Evolutionary conservation across 176 grass and related monocot genomes (phyloP), one percentile per base, ranked within the genome.

Genomic region (Aegilops speltoides): DNA sequence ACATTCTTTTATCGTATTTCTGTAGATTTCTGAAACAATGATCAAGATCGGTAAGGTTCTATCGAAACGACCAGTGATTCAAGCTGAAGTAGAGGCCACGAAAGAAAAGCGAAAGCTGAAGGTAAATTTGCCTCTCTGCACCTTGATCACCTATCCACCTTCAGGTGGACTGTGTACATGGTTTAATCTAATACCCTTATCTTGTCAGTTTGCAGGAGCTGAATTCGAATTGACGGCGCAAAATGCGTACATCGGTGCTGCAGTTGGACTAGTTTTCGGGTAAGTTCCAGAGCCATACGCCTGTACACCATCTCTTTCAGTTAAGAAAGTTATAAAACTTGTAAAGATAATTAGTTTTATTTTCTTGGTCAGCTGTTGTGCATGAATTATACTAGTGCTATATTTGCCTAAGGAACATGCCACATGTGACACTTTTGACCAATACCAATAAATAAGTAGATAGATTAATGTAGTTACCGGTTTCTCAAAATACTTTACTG

Each of bases 1-100:
- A 75, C 68, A 74, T 61, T 6, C 5, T 64, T 85, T 50, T 64
- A 24, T 77, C 37, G 10, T 76, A 66, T 64, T 66, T 64, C 3
- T 86, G 22, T 90, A 98, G 93, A 94, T 95, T 85, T 88, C 92
- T 82, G 90, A 92, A 65, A 82, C 88, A 77, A 96, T 98, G 96
- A 90, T 88, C 81, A 94, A 95, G 79, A 91, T 75, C 50, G 96
- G 92, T 67, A 98, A 96, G 82, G 37, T 71, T 63, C 77, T 96
- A 8, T 94, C 92, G 3, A 91, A 63, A 89, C 61, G 64, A 56
- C 84, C 90, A 8, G 86, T 87, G 56, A 50, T 87, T 85, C 79
- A 81, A 80, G 81, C 77, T 73, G 90, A 89, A 65, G 86, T 92
- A 80, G 61, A 85, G 10, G 81, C 93, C 45, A 92, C 85, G 79